Base-by-base conservation (phyloP, 129 eudicot species). In the Glebionis coronaria region DNA sequence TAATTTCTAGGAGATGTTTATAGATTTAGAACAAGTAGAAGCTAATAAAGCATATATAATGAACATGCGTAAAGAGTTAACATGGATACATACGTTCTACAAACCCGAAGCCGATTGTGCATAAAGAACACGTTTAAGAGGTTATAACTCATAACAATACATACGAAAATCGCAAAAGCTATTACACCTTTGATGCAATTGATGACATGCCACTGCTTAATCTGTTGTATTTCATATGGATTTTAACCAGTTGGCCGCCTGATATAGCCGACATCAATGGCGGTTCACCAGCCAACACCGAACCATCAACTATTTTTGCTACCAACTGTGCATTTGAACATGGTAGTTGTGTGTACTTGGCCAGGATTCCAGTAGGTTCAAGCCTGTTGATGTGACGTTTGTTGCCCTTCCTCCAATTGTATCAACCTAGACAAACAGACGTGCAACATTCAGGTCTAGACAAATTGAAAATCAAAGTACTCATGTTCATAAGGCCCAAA, bases 141-240 rank as follows among this genome's bases (percentile, higher is more conserved):
- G n/a, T n/a, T n/a, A n/a, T n/a, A n/a, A 42, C 63, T 61, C 70
- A 62, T 16, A 54, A 58, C 60, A 63, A 63, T 38, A 12, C 51
- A 1, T 47, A 35, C 14, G 14, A 16, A 71, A 61, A 21, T 0
- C n/a, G 63, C 70, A 54, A 63, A 53, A n/a, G n/a, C n/a, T n/a
- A n/a, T n/a, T n/a, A n/a, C n/a, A n/a, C n/a, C n/a, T n/a, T n/a
- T n/a, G n/a, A 53, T 60, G 64, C 74, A 35, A 75, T 57, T 45
- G 74, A 44, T 11, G 68, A 19, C 59, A 85, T 76, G 55, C 83
- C 87, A 61, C 82, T 76, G 81, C 49, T 87, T 50, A 89, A 87
- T 58, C 94, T 80, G 82, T 87, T 87, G 63, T 87, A 87, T 70
- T 87, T 87, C 94, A 87, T 87, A 83, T 87, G 94, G 75, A 89